Conservation (phyloP, 345 rosid genomes). For the Eucalyptus polybractea region DNA sequence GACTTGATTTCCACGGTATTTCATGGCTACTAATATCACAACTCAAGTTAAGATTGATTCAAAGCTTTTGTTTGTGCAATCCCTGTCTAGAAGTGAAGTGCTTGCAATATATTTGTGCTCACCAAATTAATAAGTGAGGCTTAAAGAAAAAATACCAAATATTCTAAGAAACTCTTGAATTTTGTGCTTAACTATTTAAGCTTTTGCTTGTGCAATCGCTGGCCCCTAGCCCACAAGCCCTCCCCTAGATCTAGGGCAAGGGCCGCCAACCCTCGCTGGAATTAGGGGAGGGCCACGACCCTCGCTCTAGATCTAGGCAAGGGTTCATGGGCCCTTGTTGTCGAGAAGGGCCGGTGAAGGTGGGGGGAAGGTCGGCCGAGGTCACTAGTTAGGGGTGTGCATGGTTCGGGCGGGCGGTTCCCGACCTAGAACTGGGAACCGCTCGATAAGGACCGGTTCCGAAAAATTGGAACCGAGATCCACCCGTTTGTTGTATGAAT, state of each 20-base stretch:
- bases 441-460: too few species aligned
- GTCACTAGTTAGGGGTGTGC: too few species aligned
- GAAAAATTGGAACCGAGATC: too few species aligned
- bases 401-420: too few species aligned
- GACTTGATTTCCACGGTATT: not conserved
- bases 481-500: too few species aligned
- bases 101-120: not conserved
- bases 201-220: too few species aligned
- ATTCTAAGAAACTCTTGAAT: not conserved
- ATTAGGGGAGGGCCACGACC: rapidly evolving
- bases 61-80: not conserved
- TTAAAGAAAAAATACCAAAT: not conserved
- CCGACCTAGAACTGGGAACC: too few species aligned
- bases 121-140: not conserved
- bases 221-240: too few species aligned
- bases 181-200: not conserved
- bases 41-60: not conserved
- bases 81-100: not conserved
- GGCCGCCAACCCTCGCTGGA: rapidly evolving
- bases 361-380: rapidly evolving
- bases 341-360: rapidly evolving
- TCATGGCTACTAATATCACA: not conserved
- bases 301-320: rapidly evolving
- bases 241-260: rapidly evolving
- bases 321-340: rapidly evolving